Conservation (phyloP, 2,329 filamentous ascomycete species). For the Ceratocystis eucalypticola region DNA sequence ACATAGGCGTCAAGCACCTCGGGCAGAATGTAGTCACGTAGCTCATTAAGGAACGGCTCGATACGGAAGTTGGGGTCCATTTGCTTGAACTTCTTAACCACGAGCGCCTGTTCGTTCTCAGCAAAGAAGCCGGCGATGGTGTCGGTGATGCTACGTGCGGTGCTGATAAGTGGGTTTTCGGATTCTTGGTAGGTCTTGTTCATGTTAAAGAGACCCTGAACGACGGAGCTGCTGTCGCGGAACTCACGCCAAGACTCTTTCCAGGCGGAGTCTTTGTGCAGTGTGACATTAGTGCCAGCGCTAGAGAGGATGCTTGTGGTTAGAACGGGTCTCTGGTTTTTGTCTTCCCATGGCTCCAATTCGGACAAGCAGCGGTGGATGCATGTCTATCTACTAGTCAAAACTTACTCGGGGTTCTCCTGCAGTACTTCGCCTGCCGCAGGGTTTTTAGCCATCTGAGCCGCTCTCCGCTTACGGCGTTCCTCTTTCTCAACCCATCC, state of each 20-base stretch:
- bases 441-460: conserved; percentile 47
- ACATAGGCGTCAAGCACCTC: conserved; percentile 97
- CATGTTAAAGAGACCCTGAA: conserved; percentile 77
- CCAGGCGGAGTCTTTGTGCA: conserved; percentile 96
- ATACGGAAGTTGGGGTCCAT: conserved; percentile 94
- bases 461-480: conserved; percentile 63
- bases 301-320: conserved; percentile 36
- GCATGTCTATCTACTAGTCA: background rate
- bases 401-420: conserved; percentile 75
- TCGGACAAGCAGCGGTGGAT: no score
- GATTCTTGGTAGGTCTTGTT: conserved; percentile 88
- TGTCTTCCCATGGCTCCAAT: background rate
- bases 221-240: conserved; percentile 74
- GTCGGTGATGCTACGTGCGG: conserved; percentile 86
- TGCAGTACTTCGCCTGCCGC: conserved; percentile 46
- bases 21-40: conserved; percentile 94
- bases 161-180: conserved; percentile 88
- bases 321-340: background rate
- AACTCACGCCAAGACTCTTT: conserved; percentile 98
- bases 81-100: conserved; percentile 93
- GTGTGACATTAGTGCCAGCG: conserved; percentile 81
- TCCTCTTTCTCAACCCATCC: conserved; percentile 97
- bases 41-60: conserved; percentile 85
- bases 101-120: conserved; percentile 93
- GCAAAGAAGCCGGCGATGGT: conserved; percentile 90